Percentiles rank a stretch among this genome's conserved stretches.
Conservation (phyloP, 306 rosid species). For the Fagus crenata region DNA sequence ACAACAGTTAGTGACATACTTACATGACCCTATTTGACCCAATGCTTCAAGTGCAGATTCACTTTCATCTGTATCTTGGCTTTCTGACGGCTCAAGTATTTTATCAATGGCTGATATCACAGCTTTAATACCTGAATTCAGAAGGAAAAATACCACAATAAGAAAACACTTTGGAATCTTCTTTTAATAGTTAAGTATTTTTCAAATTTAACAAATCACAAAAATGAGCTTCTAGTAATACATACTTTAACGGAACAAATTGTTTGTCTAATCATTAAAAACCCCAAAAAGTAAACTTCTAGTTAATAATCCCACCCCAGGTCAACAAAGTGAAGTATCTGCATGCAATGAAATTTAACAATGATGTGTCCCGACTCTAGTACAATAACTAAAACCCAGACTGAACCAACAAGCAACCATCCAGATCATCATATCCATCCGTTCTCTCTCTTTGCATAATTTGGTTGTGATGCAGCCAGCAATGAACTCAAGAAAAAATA, state of each 20-base stretch:
- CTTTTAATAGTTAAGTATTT: not conserved
- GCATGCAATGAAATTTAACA: not conserved
- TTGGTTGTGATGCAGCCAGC: too few species aligned
- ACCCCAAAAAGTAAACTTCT: not conserved
- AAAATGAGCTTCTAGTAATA: not conserved
- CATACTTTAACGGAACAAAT: not conserved
- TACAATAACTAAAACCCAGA: too few species aligned
- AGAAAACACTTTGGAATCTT: slow-evolving; percentile 11
- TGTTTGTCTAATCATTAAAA: not conserved
- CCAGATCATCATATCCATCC: too few species aligned
- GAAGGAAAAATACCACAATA: slow-evolving; percentile 22
- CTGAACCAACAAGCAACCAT: too few species aligned
- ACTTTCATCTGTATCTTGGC: slow-evolving; percentile 62
- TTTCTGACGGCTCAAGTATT: slow-evolving; percentile 54
- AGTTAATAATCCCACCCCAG: not conserved
- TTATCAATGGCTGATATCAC: slow-evolving; percentile 67
- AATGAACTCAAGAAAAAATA: too few species aligned
- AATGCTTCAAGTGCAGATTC: slow-evolving; percentile 91
- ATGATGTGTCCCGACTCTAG: not conserved
- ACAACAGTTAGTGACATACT: slow-evolving; percentile 40
- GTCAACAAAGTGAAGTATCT: not conserved
- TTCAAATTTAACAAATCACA: not conserved
- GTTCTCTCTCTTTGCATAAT: too few species aligned
- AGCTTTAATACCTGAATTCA: slow-evolving; percentile 54
- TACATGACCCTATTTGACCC: slow-evolving; percentile 89